Evolutionary conservation across 768 basidiomycete species (phyloP).

Genomic region (Rhodotorula babjevae): DNA sequence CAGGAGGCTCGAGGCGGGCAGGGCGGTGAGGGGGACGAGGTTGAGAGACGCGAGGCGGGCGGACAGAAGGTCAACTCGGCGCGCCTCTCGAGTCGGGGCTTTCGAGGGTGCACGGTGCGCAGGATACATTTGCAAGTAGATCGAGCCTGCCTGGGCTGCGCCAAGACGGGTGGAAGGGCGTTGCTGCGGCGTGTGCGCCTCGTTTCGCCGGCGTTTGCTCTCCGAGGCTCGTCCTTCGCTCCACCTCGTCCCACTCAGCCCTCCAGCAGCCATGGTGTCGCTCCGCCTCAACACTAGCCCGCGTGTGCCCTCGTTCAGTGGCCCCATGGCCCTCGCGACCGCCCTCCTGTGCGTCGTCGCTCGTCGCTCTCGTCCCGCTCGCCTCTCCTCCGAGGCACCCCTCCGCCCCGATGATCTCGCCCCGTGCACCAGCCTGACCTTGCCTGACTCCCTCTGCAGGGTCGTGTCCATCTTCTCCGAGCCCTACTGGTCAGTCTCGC

Average conservation of each 20-base stretch:
- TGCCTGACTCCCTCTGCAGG: not conserved
- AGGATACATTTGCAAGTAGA: too few relatives aligned
- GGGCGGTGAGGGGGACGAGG: not conserved
- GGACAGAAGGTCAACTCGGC: not conserved
- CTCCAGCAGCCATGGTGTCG: not conserved
- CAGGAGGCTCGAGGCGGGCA: not conserved
- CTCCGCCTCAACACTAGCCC: slow-evolving; percentile 28
- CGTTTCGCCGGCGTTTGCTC: not conserved
- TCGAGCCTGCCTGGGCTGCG: too few relatives aligned
- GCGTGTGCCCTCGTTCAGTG: slow-evolving; percentile 23
- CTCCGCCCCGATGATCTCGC: not conserved
- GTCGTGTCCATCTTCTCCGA: slow-evolving; percentile 33
- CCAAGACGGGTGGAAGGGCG: too few relatives aligned
- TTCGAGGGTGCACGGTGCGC: too few relatives aligned
- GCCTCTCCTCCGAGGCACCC: not conserved
- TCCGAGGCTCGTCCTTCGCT: not conserved
- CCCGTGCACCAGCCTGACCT: not conserved
- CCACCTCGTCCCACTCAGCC: not conserved
- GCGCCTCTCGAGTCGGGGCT: too few relatives aligned
- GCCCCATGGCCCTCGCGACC: slow-evolving; percentile 28
- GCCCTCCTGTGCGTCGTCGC: slow-evolving; percentile 26
- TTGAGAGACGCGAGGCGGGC: not conserved
- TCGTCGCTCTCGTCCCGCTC: not conserved
- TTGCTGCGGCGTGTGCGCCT: too few relatives aligned
- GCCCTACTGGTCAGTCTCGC: slow-evolving; percentile 29